Base-by-base conservation (phyloP, 169 alveolate genomes). In the Besnoitia besnoiti region DNA sequence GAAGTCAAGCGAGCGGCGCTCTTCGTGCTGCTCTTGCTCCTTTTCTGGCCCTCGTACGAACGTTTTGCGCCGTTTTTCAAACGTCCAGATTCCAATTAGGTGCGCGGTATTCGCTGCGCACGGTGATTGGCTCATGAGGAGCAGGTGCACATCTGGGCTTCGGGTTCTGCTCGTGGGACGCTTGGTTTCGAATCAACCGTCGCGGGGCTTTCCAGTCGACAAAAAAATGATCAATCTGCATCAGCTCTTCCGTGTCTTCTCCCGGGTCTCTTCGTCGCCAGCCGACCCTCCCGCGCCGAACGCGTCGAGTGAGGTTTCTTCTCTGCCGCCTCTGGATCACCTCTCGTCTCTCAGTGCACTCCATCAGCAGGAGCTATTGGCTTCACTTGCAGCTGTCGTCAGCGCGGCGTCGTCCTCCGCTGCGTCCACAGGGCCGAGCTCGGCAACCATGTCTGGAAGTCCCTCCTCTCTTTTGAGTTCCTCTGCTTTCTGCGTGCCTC, bases 221-320 rank as follows among this genome's bases (percentile, higher is more conserved):
- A 55, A n/a, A 35, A 77, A 77, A 44, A 77, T 77, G 87, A 77
- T 77, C 50, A 77, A 77, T 42, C 87, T 77, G 87, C 87, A 77
- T 27, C 87, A 77, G 87, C 87, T 77, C 35, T 39, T 77, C 40
- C 87, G 87, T 35, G 87, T 42, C 14, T 77, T 77, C 40, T 77
- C 87, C 19, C 87, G 87, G 37, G 87, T 44, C 55, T 77, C 87
- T 1, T 40, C 87, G 55, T 42, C 87, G 35, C 40, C 49, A 3
- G 10, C 50, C 33, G 49, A 19, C 55, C 40, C 61, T 42, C 30
- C n/a, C 55, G n/a, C 87, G n/a, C 59, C 87, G 82, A 55, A 55
- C 24, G n/a, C 67, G 67, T 55, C 67, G 27, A n/a, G n/a, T n/a
- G n/a, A n/a, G n/a, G 33, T 55, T 21, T 39, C 46, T 3, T 35